Percentiles rank a stretch among this genome's conserved stretches.
phyloP scores from a whole-genome alignment of 1,284 basidiomycete species.

The Leucoagaricus sp. region DNA sequence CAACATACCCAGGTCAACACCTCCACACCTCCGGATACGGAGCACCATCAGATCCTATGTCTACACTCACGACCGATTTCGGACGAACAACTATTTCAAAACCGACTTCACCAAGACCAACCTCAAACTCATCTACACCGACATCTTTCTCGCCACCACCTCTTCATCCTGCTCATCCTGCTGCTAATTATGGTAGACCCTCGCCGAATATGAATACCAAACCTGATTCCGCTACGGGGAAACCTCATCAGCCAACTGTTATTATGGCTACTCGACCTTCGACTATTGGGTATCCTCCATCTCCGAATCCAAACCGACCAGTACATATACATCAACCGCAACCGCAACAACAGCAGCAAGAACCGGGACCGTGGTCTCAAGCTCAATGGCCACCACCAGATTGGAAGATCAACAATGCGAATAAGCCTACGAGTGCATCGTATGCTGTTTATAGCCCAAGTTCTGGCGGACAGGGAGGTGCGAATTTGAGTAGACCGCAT shows the following conservation, averaged over 20 bases:
- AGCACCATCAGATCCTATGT: background rate
- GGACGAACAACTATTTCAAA: background rate
- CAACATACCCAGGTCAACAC: slow-evolving; percentile 1
- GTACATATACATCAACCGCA: slow-evolving; percentile 5
- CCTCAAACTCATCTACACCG: background rate
- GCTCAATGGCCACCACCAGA: slow-evolving; percentile 50
- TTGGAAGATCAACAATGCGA: slow-evolving; percentile 31
- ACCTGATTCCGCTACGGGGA: slow-evolving; percentile 9
- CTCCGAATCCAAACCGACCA: slow-evolving; percentile 5
- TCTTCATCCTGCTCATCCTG: slow-evolving; percentile 20
- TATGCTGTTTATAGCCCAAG: slow-evolving; percentile 6
- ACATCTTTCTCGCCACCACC: slow-evolving; percentile 17
- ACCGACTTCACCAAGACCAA: background rate
- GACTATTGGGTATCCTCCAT: background rate
- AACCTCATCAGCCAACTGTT: slow-evolving; percentile 10
- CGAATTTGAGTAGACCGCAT: slow-evolving; percentile 33
- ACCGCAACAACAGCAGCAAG: slow-evolving; percentile 23
- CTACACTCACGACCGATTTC: background rate
- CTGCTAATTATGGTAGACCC: background rate
- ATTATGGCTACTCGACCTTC: slow-evolving; percentile 9
- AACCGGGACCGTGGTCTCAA: slow-evolving; percentile 31
- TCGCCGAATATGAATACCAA: slow-evolving; percentile 2
- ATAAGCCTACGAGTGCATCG: background rate
- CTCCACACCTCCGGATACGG: background rate
- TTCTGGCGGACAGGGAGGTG: slow-evolving; percentile 21